Evolutionary conservation across 1,139 yeast species (phyloP), one percentile per base, ranked within the genome.

Genomic region (Yamadazyma sp.): DNA sequence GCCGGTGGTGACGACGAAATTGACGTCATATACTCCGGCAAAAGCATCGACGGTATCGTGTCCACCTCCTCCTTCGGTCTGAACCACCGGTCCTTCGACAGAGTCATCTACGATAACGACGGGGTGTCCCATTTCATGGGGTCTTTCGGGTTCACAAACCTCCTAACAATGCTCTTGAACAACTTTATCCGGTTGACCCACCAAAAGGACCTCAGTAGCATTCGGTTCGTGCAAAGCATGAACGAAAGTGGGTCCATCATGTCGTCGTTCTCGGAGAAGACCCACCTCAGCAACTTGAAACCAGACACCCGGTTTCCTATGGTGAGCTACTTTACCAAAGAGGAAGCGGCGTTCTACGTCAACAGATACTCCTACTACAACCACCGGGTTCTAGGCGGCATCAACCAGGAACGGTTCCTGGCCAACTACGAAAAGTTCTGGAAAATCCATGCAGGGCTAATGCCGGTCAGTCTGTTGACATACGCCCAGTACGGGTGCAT

Each of bases 361-460:
- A 37, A 32, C 2, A 30, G 34, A 11, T 46, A 36, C 28, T 37
- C 28, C 36, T 15, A 26, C 10, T 33, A 14, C 14, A 27, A 30
- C 12, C 30, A 37, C 6, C 6, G 3, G 1, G 32, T 46, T 5
- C 36, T 46, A n/a, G 22, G 34, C 9, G 48, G 70, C 12, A 66
- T 69, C 47, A 63, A 61, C 40, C 57, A 59, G 31, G 41, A 40
- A 4, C 47, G 48, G 31, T 69, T 73, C 44, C 44, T 54, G 28
- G 47, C 47, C 7, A 27, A 38, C 5, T 39, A 47, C 27, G 40
- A 44, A 2, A 39, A 23, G 14, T 41, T 44, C 20, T 48, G 52
- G 51, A 17, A 28, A 23, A 23, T 37, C 10, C 69, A 56, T 68
- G 15, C 42, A 66, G 28, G 75, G 66, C 14, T 36, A 17, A 24